phyloP scores from a whole-genome alignment of 1,139 yeast species.

The Blastobotrys illinoisensis region DNA sequence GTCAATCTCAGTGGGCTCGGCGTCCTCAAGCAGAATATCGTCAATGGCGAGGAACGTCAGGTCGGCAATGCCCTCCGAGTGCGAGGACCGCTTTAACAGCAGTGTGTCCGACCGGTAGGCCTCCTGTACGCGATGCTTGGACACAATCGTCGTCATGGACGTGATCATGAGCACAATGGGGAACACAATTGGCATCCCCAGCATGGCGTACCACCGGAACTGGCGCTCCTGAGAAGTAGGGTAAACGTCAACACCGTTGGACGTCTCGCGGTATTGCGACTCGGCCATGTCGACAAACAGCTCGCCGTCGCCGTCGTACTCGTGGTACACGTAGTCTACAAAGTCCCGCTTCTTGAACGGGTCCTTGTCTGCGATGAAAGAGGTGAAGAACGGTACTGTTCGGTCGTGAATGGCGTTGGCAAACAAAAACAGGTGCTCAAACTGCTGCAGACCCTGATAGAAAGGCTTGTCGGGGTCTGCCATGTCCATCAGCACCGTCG shows the following conservation, averaged over 20 bases:
- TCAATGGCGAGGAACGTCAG: slow-evolving; percentile 12
- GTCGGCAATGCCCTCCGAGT: slow-evolving; percentile 20
- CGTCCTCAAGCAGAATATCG: slow-evolving; percentile 11
- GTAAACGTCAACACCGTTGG: slow-evolving; percentile 8
- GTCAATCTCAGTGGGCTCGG: slow-evolving; percentile 1
- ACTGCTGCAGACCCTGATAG: slow-evolving; percentile 49
- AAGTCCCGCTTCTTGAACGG: slow-evolving; percentile 38
- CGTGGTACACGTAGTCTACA: slow-evolving; percentile 20
- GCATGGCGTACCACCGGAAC: slow-evolving; percentile 14
- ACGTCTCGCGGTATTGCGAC: slow-evolving; percentile 16
- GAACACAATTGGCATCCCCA: slow-evolving; percentile 22
- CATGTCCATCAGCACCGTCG: slow-evolving; percentile 42
- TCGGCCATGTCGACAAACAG: slow-evolving; percentile 26
- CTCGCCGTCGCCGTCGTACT: slow-evolving; percentile 12
- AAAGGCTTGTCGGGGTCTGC: slow-evolving; percentile 51
- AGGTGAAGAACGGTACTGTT: slow-evolving; percentile 52
- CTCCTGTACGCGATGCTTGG: slow-evolving; percentile 21
- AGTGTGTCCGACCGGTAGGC: slow-evolving; percentile 8
- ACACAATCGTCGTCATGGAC: slow-evolving; percentile 21
- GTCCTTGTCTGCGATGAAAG: slow-evolving; percentile 43
- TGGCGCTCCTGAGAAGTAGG: slow-evolving; percentile 18
- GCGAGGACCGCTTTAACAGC: slow-evolving; percentile 8
- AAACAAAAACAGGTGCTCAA: slow-evolving; percentile 52
- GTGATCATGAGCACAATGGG: slow-evolving; percentile 24
- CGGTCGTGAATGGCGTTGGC: slow-evolving; percentile 78